Evolutionary conservation across 768 basidiomycete species (phyloP).

Genomic region (Termitomyces sp.): DNA sequence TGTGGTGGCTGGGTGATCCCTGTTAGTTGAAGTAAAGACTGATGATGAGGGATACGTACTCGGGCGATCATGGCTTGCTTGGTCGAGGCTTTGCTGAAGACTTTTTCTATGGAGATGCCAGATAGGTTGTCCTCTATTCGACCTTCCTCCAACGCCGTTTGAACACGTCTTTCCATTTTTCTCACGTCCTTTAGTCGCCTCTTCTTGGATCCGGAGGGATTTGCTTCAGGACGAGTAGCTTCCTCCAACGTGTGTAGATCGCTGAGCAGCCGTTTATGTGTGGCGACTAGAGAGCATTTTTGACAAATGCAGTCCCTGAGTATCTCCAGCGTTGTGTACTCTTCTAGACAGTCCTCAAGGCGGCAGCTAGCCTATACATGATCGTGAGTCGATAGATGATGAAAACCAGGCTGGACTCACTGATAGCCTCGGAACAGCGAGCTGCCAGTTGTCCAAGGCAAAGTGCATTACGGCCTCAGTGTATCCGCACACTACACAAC

Average conservation of each 20-base stretch:
- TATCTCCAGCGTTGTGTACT: slow-evolving; percentile 86
- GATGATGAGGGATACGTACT: slow-evolving; percentile 37
- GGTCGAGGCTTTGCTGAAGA: slow-evolving; percentile 68
- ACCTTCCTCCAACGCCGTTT: slow-evolving; percentile 62
- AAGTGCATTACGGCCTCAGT: slow-evolving; percentile 94
- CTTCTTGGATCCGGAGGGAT: slow-evolving; percentile 66
- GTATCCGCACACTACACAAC: slow-evolving; percentile 87
- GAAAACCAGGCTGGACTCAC: slow-evolving; percentile 36
- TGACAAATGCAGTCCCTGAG: slow-evolving; percentile 92
- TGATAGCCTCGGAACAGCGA: slow-evolving; percentile 61
- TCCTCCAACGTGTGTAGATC: slow-evolving; percentile 59
- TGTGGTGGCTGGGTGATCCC: slow-evolving; percentile 63
- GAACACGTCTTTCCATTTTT: slow-evolving; percentile 57
- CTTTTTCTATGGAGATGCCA: slow-evolving; percentile 76
- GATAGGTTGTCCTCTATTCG: slow-evolving; percentile 81
- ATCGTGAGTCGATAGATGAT: not conserved
- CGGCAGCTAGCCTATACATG: slow-evolving; percentile 51
- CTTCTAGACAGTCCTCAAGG: slow-evolving; percentile 78
- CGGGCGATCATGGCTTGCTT: slow-evolving; percentile 92
- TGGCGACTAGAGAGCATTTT: slow-evolving; percentile 82
- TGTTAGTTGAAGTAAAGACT: not conserved
- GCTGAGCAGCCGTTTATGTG: slow-evolving; percentile 54
- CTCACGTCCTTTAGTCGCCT: slow-evolving; percentile 68
- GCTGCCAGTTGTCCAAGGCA: slow-evolving; percentile 79
- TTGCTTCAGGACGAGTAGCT: slow-evolving; percentile 30